These are phyloP conservation scores for Neoboletus magnificus DNA, from an alignment of 768 basidiomycete genomes.

Conservation along the genomic window DNA sequence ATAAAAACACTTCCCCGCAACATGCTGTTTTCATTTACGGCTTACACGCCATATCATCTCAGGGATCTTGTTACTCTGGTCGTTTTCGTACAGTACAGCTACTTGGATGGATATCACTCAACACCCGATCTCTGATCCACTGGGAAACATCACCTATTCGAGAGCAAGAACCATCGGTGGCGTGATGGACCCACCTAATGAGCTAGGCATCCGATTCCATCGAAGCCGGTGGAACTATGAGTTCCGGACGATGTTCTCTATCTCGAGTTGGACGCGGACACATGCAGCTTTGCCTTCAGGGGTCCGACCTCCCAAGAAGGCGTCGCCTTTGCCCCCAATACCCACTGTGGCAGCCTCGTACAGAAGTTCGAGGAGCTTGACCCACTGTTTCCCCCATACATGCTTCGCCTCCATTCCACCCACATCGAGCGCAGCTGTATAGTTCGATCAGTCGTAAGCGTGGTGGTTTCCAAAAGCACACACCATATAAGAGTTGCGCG, in stretches of 20 bases:
- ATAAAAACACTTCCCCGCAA: constrained; percentile 26
- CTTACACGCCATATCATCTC: constrained; percentile 3
- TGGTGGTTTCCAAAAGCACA: constrained; percentile 1
- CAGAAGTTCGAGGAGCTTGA: constrained; percentile 64
- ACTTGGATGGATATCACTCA: constrained; percentile 9
- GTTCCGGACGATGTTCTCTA: constrained; percentile 56
- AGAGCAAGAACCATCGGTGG: constrained; percentile 12
- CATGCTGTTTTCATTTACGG: constrained; percentile 27
- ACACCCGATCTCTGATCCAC: constrained; percentile 10
- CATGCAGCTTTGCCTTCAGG: constrained; percentile 63
- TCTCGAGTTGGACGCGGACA: constrained; percentile 58
- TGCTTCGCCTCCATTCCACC: constrained; percentile 56
- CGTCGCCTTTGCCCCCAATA: constrained; percentile 34
- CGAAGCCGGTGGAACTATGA: constrained; percentile 14
- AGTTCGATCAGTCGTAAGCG: constrained; percentile 10
- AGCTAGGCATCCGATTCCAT: neutral
- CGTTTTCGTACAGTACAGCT: constrained; percentile 10
- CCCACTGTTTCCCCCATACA: constrained; percentile 78
- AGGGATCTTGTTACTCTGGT: neutral
- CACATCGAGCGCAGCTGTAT: constrained; percentile 66
- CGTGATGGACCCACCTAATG: constrained; percentile 6
- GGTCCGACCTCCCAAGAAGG: constrained; percentile 55
- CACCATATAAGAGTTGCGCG: constrained; percentile 67
- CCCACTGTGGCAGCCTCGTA: constrained; percentile 62
- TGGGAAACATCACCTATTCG: neutral